Evolutionary conservation across 2,329 filamentous ascomycete species (phyloP).

Genomic region (Delphinella strobiligena): DNA sequence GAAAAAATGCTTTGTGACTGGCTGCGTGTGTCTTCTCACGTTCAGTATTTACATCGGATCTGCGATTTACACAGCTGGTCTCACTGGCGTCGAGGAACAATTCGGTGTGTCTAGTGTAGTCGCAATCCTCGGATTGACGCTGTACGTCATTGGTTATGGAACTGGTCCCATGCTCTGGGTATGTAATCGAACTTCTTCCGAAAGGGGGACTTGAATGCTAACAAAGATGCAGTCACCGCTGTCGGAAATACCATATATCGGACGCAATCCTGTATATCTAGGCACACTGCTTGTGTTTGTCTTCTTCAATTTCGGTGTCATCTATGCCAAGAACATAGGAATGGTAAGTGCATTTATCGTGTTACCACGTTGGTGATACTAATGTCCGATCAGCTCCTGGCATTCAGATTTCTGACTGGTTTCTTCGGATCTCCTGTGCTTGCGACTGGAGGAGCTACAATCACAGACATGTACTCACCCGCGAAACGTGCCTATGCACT

Average conservation of each 20-base stretch:
- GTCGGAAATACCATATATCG: conserved; percentile 38
- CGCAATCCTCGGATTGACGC: conserved; percentile 36
- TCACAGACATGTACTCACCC: conserved; percentile 31
- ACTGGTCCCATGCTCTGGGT: conserved; percentile 34
- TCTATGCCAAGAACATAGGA: conserved; percentile 31
- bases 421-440: conserved; percentile 37
- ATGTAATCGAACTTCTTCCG: conserved; percentile 12
- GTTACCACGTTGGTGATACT: neutral
- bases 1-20: conserved; percentile 33
- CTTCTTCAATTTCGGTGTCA: conserved; percentile 34
- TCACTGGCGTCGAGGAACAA: conserved; percentile 24
- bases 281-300: conserved; percentile 37
- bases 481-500: conserved; percentile 27
- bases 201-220: no score
- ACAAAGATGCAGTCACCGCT: conserved; percentile 27
- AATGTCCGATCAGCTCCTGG: conserved; percentile 28
- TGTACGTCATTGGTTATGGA: conserved; percentile 41
- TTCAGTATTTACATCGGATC: conserved; percentile 41
- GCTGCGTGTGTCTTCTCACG: conserved; percentile 36
- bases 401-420: conserved; percentile 40
- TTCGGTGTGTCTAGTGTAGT: conserved; percentile 36
- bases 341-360: conserved; percentile 17
- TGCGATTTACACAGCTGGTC: conserved; percentile 39
- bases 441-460: conserved; percentile 33
- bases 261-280: conserved; percentile 38